phyloP scores from a whole-genome alignment of 768 basidiomycete species.

The Tricholoma hemisulphureum region DNA sequence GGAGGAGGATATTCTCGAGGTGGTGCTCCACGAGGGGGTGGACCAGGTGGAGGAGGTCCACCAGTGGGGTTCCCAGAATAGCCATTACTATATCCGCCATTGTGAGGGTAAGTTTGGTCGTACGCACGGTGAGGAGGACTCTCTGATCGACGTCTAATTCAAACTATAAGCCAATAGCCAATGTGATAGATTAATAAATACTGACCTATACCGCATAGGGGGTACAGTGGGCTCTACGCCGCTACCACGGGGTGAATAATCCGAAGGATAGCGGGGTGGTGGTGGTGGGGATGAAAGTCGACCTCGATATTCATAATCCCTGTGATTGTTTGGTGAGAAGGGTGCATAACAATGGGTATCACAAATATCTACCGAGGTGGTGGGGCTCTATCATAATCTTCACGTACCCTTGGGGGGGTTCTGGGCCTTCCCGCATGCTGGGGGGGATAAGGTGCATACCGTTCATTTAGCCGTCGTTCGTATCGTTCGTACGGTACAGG shows the following conservation, averaged over 20 bases:
- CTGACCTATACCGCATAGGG: conserved; percentile 48
- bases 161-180: conserved; percentile 1
- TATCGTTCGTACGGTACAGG: conserved; percentile 61
- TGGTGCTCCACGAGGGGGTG: conserved; percentile 19
- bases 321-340: conserved; percentile 21
- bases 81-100: conserved; percentile 45
- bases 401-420: conserved; percentile 51
- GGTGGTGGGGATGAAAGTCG: conserved; percentile 46
- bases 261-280: conserved; percentile 51
- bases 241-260: conserved; percentile 51
- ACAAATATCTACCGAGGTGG: conserved; percentile 47
- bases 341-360: neutral
- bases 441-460: conserved; percentile 43
- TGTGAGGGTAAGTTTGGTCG: conserved; percentile 46
- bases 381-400: conserved; percentile 61
- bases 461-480: conserved; percentile 55
- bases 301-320: conserved; percentile 60
- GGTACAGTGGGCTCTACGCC: conserved; percentile 36
- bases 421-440: conserved; percentile 56
- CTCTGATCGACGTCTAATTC: conserved; percentile 64
- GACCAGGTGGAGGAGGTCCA: conserved; percentile 36
- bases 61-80: conserved; percentile 43
- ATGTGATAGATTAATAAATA: conserved; percentile 7
- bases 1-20: conserved; percentile 48
- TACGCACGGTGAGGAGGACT: conserved; percentile 63